Conservation (phyloP, 148 eudicot species). For the Amaranthus palmeri region DNA sequence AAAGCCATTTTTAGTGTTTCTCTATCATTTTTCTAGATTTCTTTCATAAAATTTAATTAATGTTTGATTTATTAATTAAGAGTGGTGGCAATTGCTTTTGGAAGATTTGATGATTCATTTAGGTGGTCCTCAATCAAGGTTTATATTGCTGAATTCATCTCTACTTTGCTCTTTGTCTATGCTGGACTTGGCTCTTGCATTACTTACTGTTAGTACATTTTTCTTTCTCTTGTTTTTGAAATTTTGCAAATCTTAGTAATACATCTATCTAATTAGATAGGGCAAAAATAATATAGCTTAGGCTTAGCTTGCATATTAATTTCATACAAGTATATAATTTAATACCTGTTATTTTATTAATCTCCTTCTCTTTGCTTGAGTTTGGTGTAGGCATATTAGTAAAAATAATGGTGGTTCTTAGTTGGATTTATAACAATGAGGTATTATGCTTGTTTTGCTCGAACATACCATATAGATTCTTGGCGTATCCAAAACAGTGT, state of each 20-base stretch:
- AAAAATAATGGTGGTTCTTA: no score
- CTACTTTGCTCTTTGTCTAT: conserved; percentile 72
- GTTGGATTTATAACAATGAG: no score
- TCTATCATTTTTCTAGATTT: conserved; percentile 4
- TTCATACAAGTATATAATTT: no score
- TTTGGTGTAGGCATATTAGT: no score
- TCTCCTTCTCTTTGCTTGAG: no score
- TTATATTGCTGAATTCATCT: conserved; percentile 73
- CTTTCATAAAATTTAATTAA: neutral
- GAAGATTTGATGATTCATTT: conserved; percentile 59
- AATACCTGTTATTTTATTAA: no score
- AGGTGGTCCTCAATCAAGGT: conserved; percentile 58
- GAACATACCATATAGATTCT: no score
- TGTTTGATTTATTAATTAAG: neutral
- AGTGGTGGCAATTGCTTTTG: conserved; percentile 59
- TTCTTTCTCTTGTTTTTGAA: neutral
- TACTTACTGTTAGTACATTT: conserved; percentile 44
- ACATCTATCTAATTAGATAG: neutral
- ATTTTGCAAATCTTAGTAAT: neutral
- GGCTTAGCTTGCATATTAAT: no score
- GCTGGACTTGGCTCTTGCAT: conserved; percentile 89
- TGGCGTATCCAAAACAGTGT: no score
- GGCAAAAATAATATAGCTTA: no score
- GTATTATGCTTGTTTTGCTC: no score
- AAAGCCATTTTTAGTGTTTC: conserved; percentile 10